Evolutionary conservation across 495 filamentous ascomycete species (phyloP), one percentile per base, ranked within the genome.

Genomic region (Sabuloglossum arenarium): DNA sequence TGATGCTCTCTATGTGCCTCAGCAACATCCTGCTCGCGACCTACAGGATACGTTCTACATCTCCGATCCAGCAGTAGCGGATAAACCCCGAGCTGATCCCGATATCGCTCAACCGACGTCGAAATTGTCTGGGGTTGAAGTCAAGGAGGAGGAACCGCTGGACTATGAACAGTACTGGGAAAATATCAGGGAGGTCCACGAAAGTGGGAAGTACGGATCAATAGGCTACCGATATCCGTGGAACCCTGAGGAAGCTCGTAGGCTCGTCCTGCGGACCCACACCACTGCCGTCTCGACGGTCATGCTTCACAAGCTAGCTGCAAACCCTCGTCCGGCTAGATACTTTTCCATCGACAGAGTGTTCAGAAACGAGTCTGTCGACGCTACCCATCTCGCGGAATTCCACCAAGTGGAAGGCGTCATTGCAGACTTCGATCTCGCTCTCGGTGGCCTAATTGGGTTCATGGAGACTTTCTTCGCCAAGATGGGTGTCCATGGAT

Each of bases 371-470:
- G 91, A 98, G 71, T 85, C 86, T 6, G 89, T 98, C 59, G 91
- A 97, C 65, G 88, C 88, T 21, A 96, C 91, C 9, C 91, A 98
- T 73, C 71, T 98, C 60, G 88, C 88, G 14, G 90, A 98, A 71
- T 98, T 98, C 79, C 91, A 97, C 71, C 91, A 98, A 67, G 82
- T 96, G 47, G 91, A 98, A 70, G 91, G 91, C 65, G 89, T 98
- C 57, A 96, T 97, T 73, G 91, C 91, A 12, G 91, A 98, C 67
- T 95, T 89, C 63, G 81, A 80, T 23, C 71, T 98, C 45, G 88
- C 88, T 8, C 75, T 98, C 12, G 91, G 90, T 59, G 90, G 88
- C 28, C 72, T 96, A 60, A 95, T 96, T 72, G 85, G 86, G 59
- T 97, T 98, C 74, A 93, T 98, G 80, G 80, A 89, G 61, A 80